Evolutionary conservation across 129 eudicot species (phyloP).

Genomic region (Gnaphalium uliginosum): DNA sequence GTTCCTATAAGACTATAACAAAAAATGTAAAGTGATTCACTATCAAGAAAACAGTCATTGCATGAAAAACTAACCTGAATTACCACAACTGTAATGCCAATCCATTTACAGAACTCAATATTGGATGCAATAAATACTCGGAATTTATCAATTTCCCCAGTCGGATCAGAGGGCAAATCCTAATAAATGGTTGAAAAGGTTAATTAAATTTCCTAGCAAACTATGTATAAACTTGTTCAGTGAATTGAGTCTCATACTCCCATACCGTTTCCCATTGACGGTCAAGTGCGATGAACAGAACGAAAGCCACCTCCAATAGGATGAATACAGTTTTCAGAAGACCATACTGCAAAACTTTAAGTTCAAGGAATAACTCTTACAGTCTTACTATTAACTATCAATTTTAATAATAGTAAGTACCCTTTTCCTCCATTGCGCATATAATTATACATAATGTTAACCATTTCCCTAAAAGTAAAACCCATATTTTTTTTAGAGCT

Average conservation of each 20-base stretch:
- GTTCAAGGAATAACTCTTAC: slow-evolving; percentile 44
- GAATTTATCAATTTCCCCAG: slow-evolving; percentile 63
- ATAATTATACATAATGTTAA: not conserved
- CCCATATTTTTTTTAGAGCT: not conserved
- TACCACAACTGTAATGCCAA: slow-evolving; percentile 54
- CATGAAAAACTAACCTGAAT: slow-evolving; percentile 53
- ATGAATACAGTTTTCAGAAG: slow-evolving; percentile 50
- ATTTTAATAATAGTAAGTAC: not conserved
- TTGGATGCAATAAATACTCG: slow-evolving; percentile 57
- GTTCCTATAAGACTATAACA: not conserved
- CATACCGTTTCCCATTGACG: slow-evolving; percentile 73
- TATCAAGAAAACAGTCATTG: not conserved
- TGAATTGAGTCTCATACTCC: slow-evolving; percentile 33
- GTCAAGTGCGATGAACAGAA: slow-evolving; percentile 69
- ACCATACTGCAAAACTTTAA: slow-evolving; percentile 43
- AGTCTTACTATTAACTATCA: too few species aligned
- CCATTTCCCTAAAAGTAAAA: not conserved
- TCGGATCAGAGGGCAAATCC: slow-evolving; percentile 78
- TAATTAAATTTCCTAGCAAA: slow-evolving; percentile 4
- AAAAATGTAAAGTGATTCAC: not conserved
- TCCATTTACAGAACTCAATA: slow-evolving; percentile 64
- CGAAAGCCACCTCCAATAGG: slow-evolving; percentile 63
- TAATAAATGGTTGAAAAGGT: slow-evolving; percentile 17
- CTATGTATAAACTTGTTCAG: not conserved
- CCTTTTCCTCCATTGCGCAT: not conserved